phyloP scores from a whole-genome alignment of 2,329 filamentous ascomycete genomes.

The Neoscytalidium dimidiatum region DNA sequence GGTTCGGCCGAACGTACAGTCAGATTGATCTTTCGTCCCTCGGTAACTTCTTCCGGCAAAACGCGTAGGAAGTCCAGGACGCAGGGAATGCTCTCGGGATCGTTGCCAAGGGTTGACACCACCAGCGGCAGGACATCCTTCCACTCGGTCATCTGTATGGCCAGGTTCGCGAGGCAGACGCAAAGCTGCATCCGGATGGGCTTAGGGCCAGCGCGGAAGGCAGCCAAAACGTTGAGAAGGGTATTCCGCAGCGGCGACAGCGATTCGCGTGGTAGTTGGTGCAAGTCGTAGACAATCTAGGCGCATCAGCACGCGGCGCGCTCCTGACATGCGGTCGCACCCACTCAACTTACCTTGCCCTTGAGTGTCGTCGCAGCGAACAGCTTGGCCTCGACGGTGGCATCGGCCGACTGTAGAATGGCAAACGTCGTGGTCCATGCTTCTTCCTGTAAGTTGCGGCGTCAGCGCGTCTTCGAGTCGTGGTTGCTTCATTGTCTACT shows the following conservation, averaged over 20 bases:
- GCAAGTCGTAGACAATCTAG: slow-evolving; percentile 94
- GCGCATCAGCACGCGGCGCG: slow-evolving; percentile 9
- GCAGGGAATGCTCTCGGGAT: slow-evolving; percentile 77
- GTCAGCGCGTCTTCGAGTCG: slow-evolving; percentile 25
- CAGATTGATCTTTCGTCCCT: slow-evolving; percentile 98
- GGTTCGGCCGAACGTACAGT: slow-evolving; percentile 79
- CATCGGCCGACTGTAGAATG: slow-evolving; percentile 75
- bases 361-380: slow-evolving; percentile 97
- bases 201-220: slow-evolving; percentile 79
- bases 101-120: slow-evolving; percentile 74
- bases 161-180: slow-evolving; percentile 90
- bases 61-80: slow-evolving; percentile 96
- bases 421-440: slow-evolving; percentile 89
- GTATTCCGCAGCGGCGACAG: slow-evolving; percentile 79
- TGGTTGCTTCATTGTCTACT: slow-evolving; percentile 31
- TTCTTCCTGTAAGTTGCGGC: slow-evolving; percentile 62
- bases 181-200: slow-evolving; percentile 82
- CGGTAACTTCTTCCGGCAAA: slow-evolving; percentile 96
- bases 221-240: slow-evolving; percentile 76
- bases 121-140: slow-evolving; percentile 87
- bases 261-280: slow-evolving; percentile 78
- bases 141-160: slow-evolving; percentile 95
- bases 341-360: slow-evolving; percentile 74
- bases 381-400: slow-evolving; percentile 81
- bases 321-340: slow-evolving; percentile 7